phyloP scores from a whole-genome alignment of 2,329 filamentous ascomycete species.

The Colletotrichum melonis region DNA sequence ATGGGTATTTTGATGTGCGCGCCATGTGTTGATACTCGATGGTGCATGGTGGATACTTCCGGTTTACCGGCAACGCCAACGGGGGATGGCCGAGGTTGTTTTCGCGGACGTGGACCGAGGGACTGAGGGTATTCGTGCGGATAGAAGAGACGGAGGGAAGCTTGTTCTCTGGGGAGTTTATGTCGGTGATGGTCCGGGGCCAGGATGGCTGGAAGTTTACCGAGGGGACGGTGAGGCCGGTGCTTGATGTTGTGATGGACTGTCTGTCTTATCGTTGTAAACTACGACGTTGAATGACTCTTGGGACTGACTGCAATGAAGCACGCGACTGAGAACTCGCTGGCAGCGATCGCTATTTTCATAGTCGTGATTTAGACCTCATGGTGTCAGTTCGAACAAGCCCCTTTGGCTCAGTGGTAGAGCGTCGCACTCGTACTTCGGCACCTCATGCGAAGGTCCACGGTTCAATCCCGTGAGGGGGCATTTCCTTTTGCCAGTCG shows the following conservation, averaged over 20 bases:
- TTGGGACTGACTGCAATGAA: neutral
- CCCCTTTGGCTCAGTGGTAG: constrained; percentile 36
- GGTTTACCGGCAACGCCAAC: constrained; percentile 13
- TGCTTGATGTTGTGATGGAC: neutral
- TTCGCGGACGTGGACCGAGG: constrained; percentile 19
- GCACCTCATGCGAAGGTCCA: constrained; percentile 30
- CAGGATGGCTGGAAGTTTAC: neutral
- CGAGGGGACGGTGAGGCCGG: neutral
- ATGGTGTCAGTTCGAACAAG: neutral
- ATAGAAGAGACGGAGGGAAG: neutral
- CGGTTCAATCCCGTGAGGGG: constrained; percentile 36
- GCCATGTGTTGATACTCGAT: neutral
- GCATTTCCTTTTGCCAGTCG: neutral
- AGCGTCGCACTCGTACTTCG: constrained; percentile 31
- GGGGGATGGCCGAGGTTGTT: constrained; percentile 31
- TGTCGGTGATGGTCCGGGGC: neutral
- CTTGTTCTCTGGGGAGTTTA: neutral
- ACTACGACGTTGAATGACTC: neutral
- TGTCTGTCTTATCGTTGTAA: neutral
- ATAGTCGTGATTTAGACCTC: fast-evolving
- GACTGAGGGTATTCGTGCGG: neutral
- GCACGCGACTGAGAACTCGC: neutral
- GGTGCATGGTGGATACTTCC: neutral
- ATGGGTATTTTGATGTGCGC: neutral
- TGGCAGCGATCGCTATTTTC: fast-evolving